Percentiles rank a stretch among this genome's conserved stretches.
phyloP scores from a whole-genome alignment of 148 eudicot species.

The Fagopyrum esculentum region DNA sequence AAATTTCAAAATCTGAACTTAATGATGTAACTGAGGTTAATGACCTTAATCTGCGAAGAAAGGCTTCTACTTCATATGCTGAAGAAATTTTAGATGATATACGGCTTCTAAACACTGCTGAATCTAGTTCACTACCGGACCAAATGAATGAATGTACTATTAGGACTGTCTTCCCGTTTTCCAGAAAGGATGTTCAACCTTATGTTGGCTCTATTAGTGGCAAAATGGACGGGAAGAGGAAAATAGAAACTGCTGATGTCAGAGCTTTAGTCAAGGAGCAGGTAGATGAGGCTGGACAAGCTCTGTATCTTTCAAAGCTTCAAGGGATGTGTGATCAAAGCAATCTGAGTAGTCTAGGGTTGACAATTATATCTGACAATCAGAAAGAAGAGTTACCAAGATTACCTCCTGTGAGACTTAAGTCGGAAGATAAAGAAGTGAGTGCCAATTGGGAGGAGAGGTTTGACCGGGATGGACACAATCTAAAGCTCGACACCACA shows the following conservation, averaged over 20 bases:
- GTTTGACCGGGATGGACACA: conserved; percentile 56
- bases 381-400: conserved; percentile 85
- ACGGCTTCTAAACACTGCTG: conserved; percentile 45
- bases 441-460: conserved; percentile 73
- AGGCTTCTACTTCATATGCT: conserved; percentile 17
- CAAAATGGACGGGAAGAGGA: conserved; percentile 47
- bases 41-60: conserved; percentile 33
- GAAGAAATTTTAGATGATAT: conserved; percentile 38
- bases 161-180: conserved; percentile 72
- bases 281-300: conserved; percentile 88
- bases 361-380: conserved; percentile 41
- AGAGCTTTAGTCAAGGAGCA: conserved; percentile 73
- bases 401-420: conserved; percentile 84
- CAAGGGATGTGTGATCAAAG: conserved; percentile 50
- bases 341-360: conserved; percentile 40
- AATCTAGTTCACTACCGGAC: conserved; percentile 34
- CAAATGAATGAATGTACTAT: conserved; percentile 61
- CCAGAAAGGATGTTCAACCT: conserved; percentile 41
- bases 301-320: conserved; percentile 60
- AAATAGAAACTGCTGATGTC: conserved; percentile 37
- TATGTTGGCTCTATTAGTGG: conserved; percentile 30
- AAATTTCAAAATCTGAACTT: conserved; percentile 27
- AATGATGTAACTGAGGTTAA: conserved; percentile 29
- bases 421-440: conserved; percentile 64
- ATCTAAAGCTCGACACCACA: conserved; percentile 44